Base-by-base conservation (phyloP, 2,329 filamentous ascomycete species). In the Ceratocystis eucalypticola region DNA sequence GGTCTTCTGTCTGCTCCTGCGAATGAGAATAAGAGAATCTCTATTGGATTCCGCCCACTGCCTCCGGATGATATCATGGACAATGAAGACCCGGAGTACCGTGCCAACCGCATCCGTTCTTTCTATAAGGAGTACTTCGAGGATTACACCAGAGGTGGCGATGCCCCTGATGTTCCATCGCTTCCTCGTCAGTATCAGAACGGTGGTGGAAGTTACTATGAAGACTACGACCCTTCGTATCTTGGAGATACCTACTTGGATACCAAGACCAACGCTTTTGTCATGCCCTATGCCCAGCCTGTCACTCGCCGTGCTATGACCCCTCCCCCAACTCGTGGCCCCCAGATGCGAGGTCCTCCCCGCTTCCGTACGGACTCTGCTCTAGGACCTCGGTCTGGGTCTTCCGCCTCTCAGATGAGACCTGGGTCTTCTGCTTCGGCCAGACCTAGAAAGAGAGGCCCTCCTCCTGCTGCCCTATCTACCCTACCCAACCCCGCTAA, bases 41-140 rank as follows among this genome's bases (percentile, higher is more conserved):
- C 86, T 0, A 82, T 88, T 59, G 85, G 85, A 33, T 82, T 96
- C 75, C 88, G 94, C 17, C 94, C 94, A 25, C 81, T 99, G 69
- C 94, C 94, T 4, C 90, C 91, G 45, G 87, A 92, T 72, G 89
- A 96, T 70, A 85, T 89, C 65, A 82, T 80, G 37, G 84, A 87
- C 55, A 84, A 87, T 2, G 94, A 97, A 73, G 93, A 96, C 74
- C 91, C 94, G 0, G 94, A 97, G 75, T 87, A 93, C 72, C 86
- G 94, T 72, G 94, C 94, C 70, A 97, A 96, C 79, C 87, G 94
- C 67, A 99, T 99, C 71, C 85, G 94, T 74, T 99, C 94, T 3
- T 99, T 99, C 79, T 99, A 99, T 80, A 96, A 96, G 79, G 94
- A 99, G 74, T 99, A 99, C 78, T 99, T 99, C 71, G 94, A 97